A percentile compares a stretch with the other conserved stretches of the same genome.
Conservation (phyloP, 139 green algal genomes). For the Dunaliella primolecta region DNA sequence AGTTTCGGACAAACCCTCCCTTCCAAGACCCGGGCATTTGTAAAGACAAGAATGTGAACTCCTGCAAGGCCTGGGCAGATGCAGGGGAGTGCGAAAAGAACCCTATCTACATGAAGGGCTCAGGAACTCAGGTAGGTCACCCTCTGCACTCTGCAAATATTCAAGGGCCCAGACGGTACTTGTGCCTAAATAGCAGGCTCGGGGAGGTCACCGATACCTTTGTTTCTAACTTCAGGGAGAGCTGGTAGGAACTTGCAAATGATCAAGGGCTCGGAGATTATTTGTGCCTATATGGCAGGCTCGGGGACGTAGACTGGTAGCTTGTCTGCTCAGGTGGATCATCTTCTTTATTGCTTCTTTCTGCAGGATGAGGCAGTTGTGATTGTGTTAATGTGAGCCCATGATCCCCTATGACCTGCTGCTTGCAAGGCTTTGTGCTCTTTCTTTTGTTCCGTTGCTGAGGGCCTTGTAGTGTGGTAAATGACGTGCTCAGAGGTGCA, state of each 20-base stretch:
- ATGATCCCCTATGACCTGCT: no score
- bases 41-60: background rate
- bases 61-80: background rate
- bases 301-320: background rate
- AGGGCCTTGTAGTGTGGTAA: no score
- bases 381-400: no score
- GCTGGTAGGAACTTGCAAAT: background rate
- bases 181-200: background rate
- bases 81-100: conserved; percentile 12
- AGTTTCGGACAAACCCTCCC: background rate
- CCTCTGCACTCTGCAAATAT: background rate
- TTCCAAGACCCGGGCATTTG: conserved; percentile 9
- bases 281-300: background rate
- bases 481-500: no score
- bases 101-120: conserved; percentile 1
- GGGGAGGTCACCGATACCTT: background rate
- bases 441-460: no score
- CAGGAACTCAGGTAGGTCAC: background rate
- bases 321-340: background rate
- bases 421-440: no score
- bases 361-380: no score
- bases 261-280: background rate
- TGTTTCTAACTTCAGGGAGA: background rate
- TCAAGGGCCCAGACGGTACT: background rate
- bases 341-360: no score